Conservation (phyloP, 495 filamentous ascomycete species). For the Penicillium turbatum region DNA sequence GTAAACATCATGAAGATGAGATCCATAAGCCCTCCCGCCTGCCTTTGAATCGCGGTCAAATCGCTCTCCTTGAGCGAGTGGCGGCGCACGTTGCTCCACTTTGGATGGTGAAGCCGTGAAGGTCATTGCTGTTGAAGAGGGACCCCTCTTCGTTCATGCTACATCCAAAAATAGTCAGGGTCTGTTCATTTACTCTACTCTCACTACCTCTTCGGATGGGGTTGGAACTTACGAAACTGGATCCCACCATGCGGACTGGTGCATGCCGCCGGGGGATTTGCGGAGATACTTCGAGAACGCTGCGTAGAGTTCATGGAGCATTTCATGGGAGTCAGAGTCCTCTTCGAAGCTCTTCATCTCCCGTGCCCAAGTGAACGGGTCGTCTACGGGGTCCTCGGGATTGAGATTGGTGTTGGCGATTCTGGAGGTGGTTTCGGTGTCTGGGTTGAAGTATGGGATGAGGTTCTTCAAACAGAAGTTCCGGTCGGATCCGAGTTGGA, state of each 20-base stretch:
- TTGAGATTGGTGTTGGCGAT: neutral
- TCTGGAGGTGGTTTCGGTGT: neutral
- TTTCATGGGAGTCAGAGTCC: neutral
- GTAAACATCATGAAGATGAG: too few species aligned
- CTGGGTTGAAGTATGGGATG: slow-evolving; percentile 23
- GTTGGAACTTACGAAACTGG: neutral
- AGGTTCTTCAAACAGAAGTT: slow-evolving; percentile 39
- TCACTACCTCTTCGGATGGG: neutral
- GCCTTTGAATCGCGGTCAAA: too few species aligned
- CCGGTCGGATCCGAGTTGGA: slow-evolving; percentile 44
- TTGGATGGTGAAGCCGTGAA: slow-evolving; percentile 1
- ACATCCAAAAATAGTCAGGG: neutral
- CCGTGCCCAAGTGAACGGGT: neutral
- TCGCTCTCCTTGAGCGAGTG: too few species aligned
- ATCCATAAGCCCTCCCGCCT: too few species aligned
- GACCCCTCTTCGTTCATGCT: neutral
- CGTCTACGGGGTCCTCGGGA: neutral
- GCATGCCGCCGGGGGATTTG: neutral
- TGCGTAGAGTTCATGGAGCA: neutral
- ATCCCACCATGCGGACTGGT: neutral
- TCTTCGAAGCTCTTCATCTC: neutral
- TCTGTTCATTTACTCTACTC: neutral
- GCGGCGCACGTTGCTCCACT: neutral
- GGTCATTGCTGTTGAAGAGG: slow-evolving; percentile 6
- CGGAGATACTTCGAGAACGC: slow-evolving; percentile 1